Percentiles rank a stretch among this genome's conserved stretches.
These are phyloP conservation scores for Geranomyces michiganensis DNA, from an alignment of 192 early-diverging fungal species.

Conservation along the genomic window DNA sequence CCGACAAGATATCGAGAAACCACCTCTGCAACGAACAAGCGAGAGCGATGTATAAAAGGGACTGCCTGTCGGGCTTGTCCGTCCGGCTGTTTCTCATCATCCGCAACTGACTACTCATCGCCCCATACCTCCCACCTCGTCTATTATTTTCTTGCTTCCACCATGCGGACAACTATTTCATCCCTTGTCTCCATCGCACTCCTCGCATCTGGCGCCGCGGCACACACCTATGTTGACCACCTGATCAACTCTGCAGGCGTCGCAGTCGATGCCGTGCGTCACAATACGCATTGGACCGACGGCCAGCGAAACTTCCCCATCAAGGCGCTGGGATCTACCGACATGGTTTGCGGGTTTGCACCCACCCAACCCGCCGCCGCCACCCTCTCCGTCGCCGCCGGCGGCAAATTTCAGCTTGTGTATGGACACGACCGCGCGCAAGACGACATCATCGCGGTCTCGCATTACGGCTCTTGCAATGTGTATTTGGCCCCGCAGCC, in stretches of 20 bases:
- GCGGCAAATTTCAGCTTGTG: conserved; percentile 10
- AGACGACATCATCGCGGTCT: conserved; percentile 23
- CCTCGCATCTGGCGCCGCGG: not conserved
- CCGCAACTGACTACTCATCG: too few relatives aligned
- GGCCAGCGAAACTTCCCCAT: conserved; percentile 27
- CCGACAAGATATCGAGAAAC: too few relatives aligned
- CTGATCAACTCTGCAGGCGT: not conserved
- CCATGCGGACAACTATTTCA: not conserved
- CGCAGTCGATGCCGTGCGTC: conserved; percentile 2
- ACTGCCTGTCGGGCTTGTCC: too few relatives aligned
- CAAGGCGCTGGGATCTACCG: conserved; percentile 14
- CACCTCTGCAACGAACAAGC: too few relatives aligned
- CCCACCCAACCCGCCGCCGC: conserved; percentile 11
- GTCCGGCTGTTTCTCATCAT: too few relatives aligned
- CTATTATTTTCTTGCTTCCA: too few relatives aligned
- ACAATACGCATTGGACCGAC: not conserved
- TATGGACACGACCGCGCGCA: not conserved
- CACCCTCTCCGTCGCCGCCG: conserved; percentile 4
- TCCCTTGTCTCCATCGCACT: too few relatives aligned
- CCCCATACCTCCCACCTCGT: too few relatives aligned
- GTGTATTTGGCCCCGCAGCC: conserved; percentile 26
- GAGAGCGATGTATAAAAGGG: too few relatives aligned
- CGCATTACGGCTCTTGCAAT: conserved; percentile 26
- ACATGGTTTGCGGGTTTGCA: conserved; percentile 19
- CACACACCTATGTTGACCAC: conserved; percentile 21